Evolutionary conservation across 805 yeast species (phyloP), one percentile per base, ranked within the genome.

Genomic region (Ogataea angusta): DNA sequence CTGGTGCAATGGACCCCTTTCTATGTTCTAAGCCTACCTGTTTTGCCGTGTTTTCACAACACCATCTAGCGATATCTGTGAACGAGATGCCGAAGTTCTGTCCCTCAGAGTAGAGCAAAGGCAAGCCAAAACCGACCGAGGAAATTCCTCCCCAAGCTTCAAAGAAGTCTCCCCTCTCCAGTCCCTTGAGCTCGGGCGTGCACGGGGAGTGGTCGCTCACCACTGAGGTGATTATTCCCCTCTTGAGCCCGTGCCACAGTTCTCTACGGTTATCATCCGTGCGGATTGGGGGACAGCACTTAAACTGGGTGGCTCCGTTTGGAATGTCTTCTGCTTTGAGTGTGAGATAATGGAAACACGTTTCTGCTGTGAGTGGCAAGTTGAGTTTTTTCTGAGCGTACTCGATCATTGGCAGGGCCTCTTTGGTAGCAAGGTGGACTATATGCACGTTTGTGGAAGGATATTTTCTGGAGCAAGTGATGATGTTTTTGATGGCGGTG

Each of bases 131-230:
- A 0, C 98, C 98, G 23, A 90, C 95, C 1, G 95, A 85, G 2
- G 95, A 74, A 29, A 90, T 88, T 8, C 98, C 98, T 25, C 97
- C 98, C 98, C 98, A 90, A 2, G 97, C 95, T 25, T 81, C 75
- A 52, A 90, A 78, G 60, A 90, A 90, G 59, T 90, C 95, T 29
- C 96, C 96, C 45, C 77, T 71, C 9, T 78, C 82, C 38, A 88
- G 69, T 16, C 86, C 85, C 63, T 90, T 90, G 55, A 90, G 69
- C 45, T 87, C 87, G 0, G 97, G 95, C 0, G 96, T 87, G 64
- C 98, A 90, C 2, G 97, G 98, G 4, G 96, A 86, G 64, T 90
- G 98, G 62, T 90, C 98, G 10, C 95, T 85, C 6, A 91, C 97
- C 4, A 90, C 95, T 3, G 96, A 80, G 12, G 85, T 76, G 45